Evolutionary conservation across 2,329 filamentous ascomycete species (phyloP).

Genomic region (Penicillium occitanis): DNA sequence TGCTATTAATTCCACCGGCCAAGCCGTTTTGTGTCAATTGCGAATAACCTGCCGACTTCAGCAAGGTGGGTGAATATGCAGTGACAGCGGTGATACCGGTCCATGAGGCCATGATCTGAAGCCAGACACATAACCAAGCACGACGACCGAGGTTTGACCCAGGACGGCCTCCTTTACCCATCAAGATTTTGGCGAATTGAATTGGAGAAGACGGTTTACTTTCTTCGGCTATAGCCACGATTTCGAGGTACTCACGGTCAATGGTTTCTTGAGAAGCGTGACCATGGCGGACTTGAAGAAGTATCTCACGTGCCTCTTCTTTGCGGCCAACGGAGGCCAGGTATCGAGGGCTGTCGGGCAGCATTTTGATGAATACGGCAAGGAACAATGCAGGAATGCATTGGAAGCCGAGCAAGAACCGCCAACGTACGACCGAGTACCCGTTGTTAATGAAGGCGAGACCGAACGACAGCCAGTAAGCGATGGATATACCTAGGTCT

Average conservation of each 20-base stretch:
- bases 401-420: constrained; percentile 38
- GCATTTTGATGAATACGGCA: constrained; percentile 31
- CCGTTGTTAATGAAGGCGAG: constrained; percentile 37
- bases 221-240: constrained; percentile 33
- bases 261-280: constrained; percentile 29
- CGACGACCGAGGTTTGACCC: constrained; percentile 39
- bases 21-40: constrained; percentile 43
- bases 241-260: constrained; percentile 38
- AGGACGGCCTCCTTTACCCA: constrained; percentile 34
- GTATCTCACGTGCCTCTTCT: constrained; percentile 48
- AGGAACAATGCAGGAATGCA: constrained; percentile 34
- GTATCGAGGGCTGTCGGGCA: constrained; percentile 37
- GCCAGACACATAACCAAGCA: constrained; percentile 46
- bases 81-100: constrained; percentile 47
- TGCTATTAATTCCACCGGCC: constrained; percentile 53
- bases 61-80: constrained; percentile 31
- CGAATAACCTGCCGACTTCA: background rate
- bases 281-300: constrained; percentile 40
- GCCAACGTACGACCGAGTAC: constrained; percentile 37
- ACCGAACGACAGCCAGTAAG: constrained; percentile 41
- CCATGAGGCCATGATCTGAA: constrained; percentile 50
- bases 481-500: constrained; percentile 50
- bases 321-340: constrained; percentile 41
- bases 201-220: constrained; percentile 38
- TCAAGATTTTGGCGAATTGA: constrained; percentile 41